Evolutionary conservation across 805 yeast genomes (phyloP).

Genomic region (Cyberlindnera maritima): DNA sequence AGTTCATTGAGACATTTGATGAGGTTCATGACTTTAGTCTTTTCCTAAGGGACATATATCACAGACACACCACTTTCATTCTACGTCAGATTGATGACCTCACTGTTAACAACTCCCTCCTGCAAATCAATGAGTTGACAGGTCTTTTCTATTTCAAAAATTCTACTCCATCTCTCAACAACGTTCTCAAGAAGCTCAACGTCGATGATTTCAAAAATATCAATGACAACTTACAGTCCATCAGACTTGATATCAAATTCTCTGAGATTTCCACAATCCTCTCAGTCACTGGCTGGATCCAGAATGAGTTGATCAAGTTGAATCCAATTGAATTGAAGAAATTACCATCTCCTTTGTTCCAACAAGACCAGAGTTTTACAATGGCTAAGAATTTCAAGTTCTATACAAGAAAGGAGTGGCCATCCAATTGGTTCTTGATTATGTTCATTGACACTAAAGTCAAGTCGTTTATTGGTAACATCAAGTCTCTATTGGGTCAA

Average conservation of each 20-base stretch:
- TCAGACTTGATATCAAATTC: constrained; percentile 20
- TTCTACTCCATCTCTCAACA: constrained; percentile 35
- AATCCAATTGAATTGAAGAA: constrained; percentile 44
- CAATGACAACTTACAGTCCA: constrained; percentile 20
- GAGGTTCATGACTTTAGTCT: constrained; percentile 36
- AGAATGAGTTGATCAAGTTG: constrained; percentile 51
- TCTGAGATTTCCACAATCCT: constrained; percentile 55
- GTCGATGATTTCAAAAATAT: constrained; percentile 26
- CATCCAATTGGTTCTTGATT: constrained; percentile 37
- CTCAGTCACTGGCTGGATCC: constrained; percentile 66
- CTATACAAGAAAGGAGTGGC: constrained; percentile 35
- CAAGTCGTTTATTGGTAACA: constrained; percentile 35
- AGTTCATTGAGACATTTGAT: constrained; percentile 32
- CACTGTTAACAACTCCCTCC: constrained; percentile 28
- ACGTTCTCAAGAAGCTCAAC: constrained; percentile 24
- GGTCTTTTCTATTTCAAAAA: constrained; percentile 45
- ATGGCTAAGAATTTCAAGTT: constrained; percentile 30
- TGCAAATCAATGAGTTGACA: constrained; percentile 27
- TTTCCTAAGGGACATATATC: constrained; percentile 37
- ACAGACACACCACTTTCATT: constrained; percentile 38
- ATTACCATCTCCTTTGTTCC: constrained; percentile 14
- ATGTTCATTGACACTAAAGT: constrained; percentile 30
- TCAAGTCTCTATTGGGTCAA: constrained; percentile 18
- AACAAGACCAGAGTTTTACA: constrained; percentile 1
- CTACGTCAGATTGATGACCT: constrained; percentile 33